Conservation (phyloP, 2,329 filamentous ascomycete species). For the Trichoderma cornu-damae region DNA sequence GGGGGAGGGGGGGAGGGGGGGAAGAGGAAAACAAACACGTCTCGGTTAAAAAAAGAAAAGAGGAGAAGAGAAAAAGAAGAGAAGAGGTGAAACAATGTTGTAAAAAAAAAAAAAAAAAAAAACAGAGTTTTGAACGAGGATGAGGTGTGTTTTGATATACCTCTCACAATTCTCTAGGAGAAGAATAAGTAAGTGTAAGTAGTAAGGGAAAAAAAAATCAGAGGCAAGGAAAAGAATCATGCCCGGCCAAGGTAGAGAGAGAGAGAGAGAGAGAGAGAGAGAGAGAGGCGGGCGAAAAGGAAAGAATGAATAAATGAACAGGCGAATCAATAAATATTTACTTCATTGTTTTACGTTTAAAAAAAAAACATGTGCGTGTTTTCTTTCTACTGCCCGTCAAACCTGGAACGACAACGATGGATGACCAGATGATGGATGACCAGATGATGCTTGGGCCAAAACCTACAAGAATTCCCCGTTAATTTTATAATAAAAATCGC, state of each 20-base stretch:
- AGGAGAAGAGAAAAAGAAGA: not conserved
- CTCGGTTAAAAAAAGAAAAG: not conserved
- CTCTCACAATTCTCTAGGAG: not conserved
- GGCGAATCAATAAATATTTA: not conserved
- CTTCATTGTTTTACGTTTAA: too few species aligned
- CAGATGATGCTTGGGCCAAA: not conserved
- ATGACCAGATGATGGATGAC: too few species aligned
- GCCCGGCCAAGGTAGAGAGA: not conserved
- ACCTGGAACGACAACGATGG: too few species aligned
- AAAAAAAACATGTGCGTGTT: too few species aligned
- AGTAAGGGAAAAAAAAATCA: not conserved
- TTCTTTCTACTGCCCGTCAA: too few species aligned
- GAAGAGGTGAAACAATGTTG: too few species aligned
- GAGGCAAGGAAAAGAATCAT: not conserved
- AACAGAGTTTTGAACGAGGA: not conserved
- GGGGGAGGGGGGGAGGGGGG: too few species aligned
- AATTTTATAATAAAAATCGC: slow-evolving; percentile 1
- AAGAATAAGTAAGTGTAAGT: not conserved
- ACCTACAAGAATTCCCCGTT: not conserved
- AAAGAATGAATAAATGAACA: not conserved
- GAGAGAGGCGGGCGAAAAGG: not conserved
- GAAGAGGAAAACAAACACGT: not conserved
- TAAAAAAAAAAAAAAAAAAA: not conserved
- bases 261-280: not conserved
- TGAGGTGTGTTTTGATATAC: not conserved